A percentile compares a stretch with the other conserved stretches of the same genome.
Evolutionary conservation across 73 alveolate genomes (phyloP).

Genomic region (Blepharisma japonicum): DNA sequence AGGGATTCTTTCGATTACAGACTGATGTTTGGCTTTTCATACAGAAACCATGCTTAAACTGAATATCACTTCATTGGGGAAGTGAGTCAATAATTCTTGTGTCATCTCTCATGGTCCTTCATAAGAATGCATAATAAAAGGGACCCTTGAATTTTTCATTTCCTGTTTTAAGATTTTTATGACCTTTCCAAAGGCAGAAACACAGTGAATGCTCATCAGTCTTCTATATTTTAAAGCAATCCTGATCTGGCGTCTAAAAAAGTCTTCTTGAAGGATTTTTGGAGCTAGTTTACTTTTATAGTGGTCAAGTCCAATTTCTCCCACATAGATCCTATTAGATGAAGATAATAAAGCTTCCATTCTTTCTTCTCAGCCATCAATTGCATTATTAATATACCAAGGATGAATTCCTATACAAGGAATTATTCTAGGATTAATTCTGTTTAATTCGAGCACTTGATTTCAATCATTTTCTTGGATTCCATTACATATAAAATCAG

Average conservation of each 20-base stretch:
- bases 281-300: conserved; percentile 4
- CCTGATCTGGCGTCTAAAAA: neutral
- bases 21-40: neutral
- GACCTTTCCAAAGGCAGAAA: conserved; percentile 11
- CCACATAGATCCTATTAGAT: neutral
- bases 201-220: conserved; percentile 16
- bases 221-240: neutral
- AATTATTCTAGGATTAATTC: neutral
- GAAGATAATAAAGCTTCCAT: neutral
- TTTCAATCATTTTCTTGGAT: too few relatives aligned
- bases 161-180: neutral
- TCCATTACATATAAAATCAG: too few relatives aligned
- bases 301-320: conserved; percentile 27
- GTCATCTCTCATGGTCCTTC: conserved; percentile 28
- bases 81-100: neutral
- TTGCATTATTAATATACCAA: neutral
- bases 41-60: neutral
- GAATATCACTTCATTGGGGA: neutral
- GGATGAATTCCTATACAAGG: conserved; percentile 29
- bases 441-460: too few relatives aligned
- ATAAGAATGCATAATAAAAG: conserved; percentile 7
- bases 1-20: neutral
- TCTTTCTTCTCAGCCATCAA: neutral
- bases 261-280: neutral
- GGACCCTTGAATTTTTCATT: neutral